phyloP scores from a whole-genome alignment of 495 filamentous ascomycete genomes.

The Lasiosphaeris hirsuta region DNA sequence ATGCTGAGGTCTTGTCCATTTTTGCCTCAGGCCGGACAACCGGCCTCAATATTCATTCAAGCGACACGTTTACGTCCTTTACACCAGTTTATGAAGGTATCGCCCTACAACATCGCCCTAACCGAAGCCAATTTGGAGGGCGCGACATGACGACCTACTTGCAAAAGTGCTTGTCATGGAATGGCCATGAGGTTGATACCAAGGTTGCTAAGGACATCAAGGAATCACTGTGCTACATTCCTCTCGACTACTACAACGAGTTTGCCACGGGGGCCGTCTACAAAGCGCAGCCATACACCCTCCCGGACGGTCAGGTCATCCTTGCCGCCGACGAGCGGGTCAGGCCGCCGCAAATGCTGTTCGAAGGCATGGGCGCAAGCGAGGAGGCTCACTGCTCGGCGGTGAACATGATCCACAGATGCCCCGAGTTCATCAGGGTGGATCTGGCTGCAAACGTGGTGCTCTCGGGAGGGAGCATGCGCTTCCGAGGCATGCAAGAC shows the following conservation, averaged over 20 bases:
- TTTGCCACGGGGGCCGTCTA: neutral
- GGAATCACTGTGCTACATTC: conserved; percentile 99
- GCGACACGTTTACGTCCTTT: too few species aligned
- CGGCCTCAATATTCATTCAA: too few species aligned
- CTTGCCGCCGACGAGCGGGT: conserved; percentile 99
- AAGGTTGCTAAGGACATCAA: conserved; percentile 99
- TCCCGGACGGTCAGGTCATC: conserved; percentile 99
- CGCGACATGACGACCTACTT: conserved; percentile 1
- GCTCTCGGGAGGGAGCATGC: neutral
- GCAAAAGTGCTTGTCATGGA: conserved; percentile 92
- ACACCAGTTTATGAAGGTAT: neutral
- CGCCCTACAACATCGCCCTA: neutral
- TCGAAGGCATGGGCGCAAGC: conserved; percentile 48
- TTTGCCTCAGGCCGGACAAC: too few species aligned
- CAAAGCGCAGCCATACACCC: conserved; percentile 95
- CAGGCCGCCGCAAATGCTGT: conserved; percentile 97
- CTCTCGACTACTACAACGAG: conserved; percentile 63
- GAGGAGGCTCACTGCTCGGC: conserved; percentile 98
- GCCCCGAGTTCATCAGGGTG: conserved; percentile 55
- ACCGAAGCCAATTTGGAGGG: neutral
- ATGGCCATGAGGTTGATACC: conserved; percentile 97
- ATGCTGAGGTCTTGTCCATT: too few species aligned
- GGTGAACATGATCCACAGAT: conserved; percentile 99
- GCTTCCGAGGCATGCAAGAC: neutral
- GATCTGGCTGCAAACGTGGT: conserved; percentile 1